Evolutionary conservation across 208 protist species (phyloP).

Genomic region (Trypanosoma mega): DNA sequence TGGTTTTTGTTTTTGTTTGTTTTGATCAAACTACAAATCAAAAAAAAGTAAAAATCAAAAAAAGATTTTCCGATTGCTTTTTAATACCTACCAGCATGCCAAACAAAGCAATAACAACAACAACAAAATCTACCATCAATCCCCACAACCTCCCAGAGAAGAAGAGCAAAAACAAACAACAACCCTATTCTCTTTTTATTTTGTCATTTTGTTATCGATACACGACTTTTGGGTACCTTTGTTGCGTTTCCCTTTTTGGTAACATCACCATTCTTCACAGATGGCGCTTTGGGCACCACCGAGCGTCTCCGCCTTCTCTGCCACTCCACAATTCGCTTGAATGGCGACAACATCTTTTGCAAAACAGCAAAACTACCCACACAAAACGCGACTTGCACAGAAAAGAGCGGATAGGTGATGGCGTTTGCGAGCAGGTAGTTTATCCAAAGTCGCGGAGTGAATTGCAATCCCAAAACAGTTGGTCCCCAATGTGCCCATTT

Average conservation of each 20-base stretch:
- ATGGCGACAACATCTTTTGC: background rate
- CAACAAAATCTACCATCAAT: too few species aligned
- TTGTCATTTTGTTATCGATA: constrained; percentile 5
- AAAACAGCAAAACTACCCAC: constrained; percentile 33
- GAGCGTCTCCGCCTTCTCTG: background rate
- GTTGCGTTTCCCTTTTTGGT: background rate
- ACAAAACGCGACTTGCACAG: constrained; percentile 53
- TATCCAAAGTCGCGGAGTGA: constrained; percentile 56
- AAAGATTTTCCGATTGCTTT: too few species aligned
- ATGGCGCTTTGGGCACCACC: constrained; percentile 32
- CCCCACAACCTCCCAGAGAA: background rate
- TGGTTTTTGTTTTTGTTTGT: too few species aligned
- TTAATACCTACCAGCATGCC: too few species aligned
- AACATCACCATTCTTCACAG: too few species aligned
- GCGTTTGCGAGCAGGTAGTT: constrained; percentile 72
- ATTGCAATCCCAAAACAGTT: constrained; percentile 37
- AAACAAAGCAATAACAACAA: too few species aligned
- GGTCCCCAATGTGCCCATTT: constrained; percentile 42
- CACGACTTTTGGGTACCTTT: background rate
- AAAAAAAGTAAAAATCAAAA: too few species aligned
- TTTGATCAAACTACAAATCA: too few species aligned
- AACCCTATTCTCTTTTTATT: background rate
- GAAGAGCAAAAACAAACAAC: background rate
- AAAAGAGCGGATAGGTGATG: constrained; percentile 53
- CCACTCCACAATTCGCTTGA: constrained; percentile 1